Evolutionary conservation across 768 basidiomycete species (phyloP).

Genomic region (Hirschioporus abietinus): DNA sequence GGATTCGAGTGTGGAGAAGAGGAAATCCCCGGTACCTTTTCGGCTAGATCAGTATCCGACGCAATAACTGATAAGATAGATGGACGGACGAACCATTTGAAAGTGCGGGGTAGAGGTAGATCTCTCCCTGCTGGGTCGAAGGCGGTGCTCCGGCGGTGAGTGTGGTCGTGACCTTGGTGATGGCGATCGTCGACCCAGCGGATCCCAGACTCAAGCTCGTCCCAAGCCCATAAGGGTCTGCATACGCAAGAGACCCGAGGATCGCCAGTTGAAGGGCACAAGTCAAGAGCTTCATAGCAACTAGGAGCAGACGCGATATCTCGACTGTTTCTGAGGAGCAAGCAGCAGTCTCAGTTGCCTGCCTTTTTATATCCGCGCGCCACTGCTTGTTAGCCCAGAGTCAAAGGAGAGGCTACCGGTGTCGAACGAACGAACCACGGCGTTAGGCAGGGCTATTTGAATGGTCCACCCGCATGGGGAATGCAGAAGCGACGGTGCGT

Average conservation of each 20-base stretch:
- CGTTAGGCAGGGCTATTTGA: not conserved
- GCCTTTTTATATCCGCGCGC: not conserved
- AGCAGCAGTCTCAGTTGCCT: not conserved
- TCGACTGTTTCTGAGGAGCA: not conserved
- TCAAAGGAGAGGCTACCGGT: constrained; percentile 1
- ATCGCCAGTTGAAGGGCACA: not conserved
- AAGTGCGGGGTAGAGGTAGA: not conserved
- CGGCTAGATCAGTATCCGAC: not conserved
- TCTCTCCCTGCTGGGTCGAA: not conserved
- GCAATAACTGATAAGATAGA: not conserved
- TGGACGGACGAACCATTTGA: not conserved
- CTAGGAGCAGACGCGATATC: too few relatives aligned
- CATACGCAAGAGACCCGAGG: not conserved
- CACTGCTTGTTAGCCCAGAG: not conserved
- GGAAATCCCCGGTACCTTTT: constrained; percentile 3
- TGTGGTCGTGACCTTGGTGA: not conserved
- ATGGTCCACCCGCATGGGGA: not conserved
- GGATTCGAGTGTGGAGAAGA: not conserved
- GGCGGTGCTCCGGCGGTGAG: not conserved
- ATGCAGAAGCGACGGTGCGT: not conserved
- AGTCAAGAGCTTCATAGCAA: not conserved
- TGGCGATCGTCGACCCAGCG: not conserved
- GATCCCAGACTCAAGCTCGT: not conserved
- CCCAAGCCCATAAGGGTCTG: not conserved
- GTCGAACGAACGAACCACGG: not conserved